Base-by-base conservation (phyloP, 169 alveolate species). In the Plasmodium ovale region DNA sequence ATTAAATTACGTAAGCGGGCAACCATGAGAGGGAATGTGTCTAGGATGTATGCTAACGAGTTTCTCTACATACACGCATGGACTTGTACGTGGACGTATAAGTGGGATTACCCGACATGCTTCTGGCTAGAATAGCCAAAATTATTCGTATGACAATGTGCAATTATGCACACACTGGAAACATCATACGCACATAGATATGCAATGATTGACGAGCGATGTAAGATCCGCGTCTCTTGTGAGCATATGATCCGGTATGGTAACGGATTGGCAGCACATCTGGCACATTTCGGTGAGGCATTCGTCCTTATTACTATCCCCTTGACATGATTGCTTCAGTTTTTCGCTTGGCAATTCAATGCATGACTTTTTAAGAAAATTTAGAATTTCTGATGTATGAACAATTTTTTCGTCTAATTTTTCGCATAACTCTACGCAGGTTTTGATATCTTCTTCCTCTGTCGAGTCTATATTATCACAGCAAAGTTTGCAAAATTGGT, bases 231-330 rank as follows among this genome's bases (percentile, higher is more conserved):
- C 39, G 56, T 54, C 27, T 21, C 16, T 47, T n/a, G 84, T 53
- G 19, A 82, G 37, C 44, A 82, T 39, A 39, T 82, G 31, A 19
- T 64, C 60, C 25, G 90, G 90, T 59, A 82, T 42, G 29, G 64
- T 56, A 39, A 82, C 60, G 6, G 90, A 82, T 27, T 82, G 90
- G n/a, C 90, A 82, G 33, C 90, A 82, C 90, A 82, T 82, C 65
- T 82, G 84, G 14, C 90, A 82, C 90, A 82, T 82, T 33, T 82
- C 90, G 19, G 72, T 65, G 23, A 82, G 33, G 21, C 90, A 82
- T 29, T 82, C 84, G 19, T 82, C 90, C 51, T 65, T 33, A 67
- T 82, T 39, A 27, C 7, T 47, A 47, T 82, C 90, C 33, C 29
- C 37, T 82, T 82, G 72, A 39, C 90, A 82, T 29, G 73, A 37